Evolutionary conservation across 1,284 basidiomycete species (phyloP), one percentile per base, ranked within the genome.

Genomic region (Xerocomus cyaneibrunnescens): DNA sequence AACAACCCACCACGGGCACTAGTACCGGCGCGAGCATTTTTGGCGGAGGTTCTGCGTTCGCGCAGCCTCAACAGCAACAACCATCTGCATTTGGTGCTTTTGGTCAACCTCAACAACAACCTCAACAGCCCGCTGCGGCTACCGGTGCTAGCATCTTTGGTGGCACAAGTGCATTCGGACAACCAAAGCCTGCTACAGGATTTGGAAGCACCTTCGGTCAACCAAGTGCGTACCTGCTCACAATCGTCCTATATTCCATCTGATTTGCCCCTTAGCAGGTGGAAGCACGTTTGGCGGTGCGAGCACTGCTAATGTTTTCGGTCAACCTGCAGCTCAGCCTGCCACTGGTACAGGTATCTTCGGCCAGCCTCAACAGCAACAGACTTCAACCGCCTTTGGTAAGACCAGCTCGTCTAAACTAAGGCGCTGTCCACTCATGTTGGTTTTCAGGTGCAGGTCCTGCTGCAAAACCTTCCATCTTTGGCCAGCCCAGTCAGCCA

Each of bases 381-480:
- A 60, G 45, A 58, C 62, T 43, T 65, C 68, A 23, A 44, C 48
- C 7, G 12, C 54, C 13, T 71, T 68, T 21, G 55, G 56, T 65
- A 53, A 27, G 39, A 50, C 55, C 3, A 21, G 22, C 50, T 48
- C n/a, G 14, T 45, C 31, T 17, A 4, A 19, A 41, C 16, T 21
- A 19, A 43, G n/a, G 16, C 34, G 30, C 2, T 16, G 5, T 41
- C 39, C 34, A 21, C 28, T 52, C 12, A 68, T 25, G 17, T 49
- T n/a, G 8, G 23, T 25, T 35, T 30, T 22, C 21, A 68, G 66
- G 58, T 50, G 45, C 57, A 54, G 60, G 61, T 44, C 66, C 68
- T 45, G 65, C 72, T n/a, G 57, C 71, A 22, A 82, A 81, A 50
- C 71, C 79, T n/a, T 68, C 71, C 14, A 61, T 75, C 42, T 78